Percentiles rank a stretch among this genome's conserved stretches.
Evolutionary conservation across 1,139 yeast genomes (phyloP).

Genomic region (Taphrina deformans): DNA sequence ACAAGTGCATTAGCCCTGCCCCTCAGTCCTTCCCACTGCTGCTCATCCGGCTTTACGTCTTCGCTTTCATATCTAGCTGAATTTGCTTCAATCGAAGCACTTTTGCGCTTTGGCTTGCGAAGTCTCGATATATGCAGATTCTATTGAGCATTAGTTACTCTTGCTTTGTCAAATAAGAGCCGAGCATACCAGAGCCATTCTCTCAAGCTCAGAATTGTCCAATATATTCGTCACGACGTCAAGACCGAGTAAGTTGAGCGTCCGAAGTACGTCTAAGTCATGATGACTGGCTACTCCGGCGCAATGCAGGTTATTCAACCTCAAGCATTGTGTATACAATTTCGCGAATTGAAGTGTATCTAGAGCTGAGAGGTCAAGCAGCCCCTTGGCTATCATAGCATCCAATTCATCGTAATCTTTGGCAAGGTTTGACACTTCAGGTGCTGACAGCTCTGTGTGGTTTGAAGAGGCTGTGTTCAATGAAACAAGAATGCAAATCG

Average conservation of each 20-base stretch:
- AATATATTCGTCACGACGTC: neutral
- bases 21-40: conserved; percentile 8
- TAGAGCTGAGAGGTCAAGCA: neutral
- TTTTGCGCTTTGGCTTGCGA: neutral
- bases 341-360: neutral
- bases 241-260: neutral
- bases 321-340: neutral
- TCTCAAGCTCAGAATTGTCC: neutral
- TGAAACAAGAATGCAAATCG: neutral
- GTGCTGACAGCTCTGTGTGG: neutral
- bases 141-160: neutral
- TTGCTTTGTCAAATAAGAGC: neutral
- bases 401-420: neutral
- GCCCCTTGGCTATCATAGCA: neutral
- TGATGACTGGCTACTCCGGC: neutral
- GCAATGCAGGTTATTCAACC: neutral
- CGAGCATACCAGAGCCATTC: neutral
- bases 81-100: neutral
- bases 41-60: neutral
- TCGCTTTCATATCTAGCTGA: conserved; percentile 1
- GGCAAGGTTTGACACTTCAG: neutral
- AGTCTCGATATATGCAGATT: neutral
- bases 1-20: neutral
- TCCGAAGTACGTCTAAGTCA: neutral
- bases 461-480: neutral